Evolutionary conservation across 2,329 filamentous ascomycete genomes (phyloP).

Genomic region (Dothiorella sarmentorum): DNA sequence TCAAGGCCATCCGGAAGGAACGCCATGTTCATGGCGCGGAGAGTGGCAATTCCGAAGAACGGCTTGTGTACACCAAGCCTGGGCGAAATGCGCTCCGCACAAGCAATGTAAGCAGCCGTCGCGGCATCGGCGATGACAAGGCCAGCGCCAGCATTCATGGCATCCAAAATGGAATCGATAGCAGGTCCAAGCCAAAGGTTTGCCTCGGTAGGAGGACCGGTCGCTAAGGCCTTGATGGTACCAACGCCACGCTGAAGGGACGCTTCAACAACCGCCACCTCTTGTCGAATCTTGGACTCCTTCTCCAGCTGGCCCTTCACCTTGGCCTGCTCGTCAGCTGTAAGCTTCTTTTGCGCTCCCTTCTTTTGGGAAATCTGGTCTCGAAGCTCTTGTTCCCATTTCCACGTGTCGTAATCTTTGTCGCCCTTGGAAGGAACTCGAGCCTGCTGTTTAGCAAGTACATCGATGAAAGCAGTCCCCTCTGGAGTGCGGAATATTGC

Average conservation of each 20-base stretch:
- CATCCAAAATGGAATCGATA: constrained; percentile 67
- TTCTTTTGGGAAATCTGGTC: constrained; percentile 89
- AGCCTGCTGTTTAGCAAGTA: constrained; percentile 77
- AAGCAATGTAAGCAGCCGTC: constrained; percentile 73
- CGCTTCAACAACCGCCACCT: constrained; percentile 66
- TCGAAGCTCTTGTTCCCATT: constrained; percentile 93
- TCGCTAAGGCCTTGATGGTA: constrained; percentile 76
- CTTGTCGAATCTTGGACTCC: constrained; percentile 72
- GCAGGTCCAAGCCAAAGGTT: constrained; percentile 84
- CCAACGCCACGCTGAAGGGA: constrained; percentile 79
- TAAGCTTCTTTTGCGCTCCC: constrained; percentile 84
- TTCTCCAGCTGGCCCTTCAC: constrained; percentile 88
- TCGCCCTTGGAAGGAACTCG: constrained; percentile 77
- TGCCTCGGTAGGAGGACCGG: constrained; percentile 84
- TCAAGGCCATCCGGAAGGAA: constrained; percentile 69
- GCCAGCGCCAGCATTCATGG: constrained; percentile 76
- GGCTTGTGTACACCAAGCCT: constrained; percentile 73
- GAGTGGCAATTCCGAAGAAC: constrained; percentile 83
- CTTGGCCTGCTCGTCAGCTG: constrained; percentile 81
- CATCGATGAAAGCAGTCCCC: constrained; percentile 84
- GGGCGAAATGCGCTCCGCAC: constrained; percentile 68
- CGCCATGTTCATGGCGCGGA: constrained; percentile 73
- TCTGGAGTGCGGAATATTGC: constrained; percentile 90
- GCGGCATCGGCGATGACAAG: constrained; percentile 78
- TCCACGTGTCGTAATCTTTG: constrained; percentile 92